Percentiles rank a stretch among this genome's conserved stretches.
Evolutionary conservation across 163 green algal species (phyloP).

Genomic region (Scenedesmus sp.): DNA sequence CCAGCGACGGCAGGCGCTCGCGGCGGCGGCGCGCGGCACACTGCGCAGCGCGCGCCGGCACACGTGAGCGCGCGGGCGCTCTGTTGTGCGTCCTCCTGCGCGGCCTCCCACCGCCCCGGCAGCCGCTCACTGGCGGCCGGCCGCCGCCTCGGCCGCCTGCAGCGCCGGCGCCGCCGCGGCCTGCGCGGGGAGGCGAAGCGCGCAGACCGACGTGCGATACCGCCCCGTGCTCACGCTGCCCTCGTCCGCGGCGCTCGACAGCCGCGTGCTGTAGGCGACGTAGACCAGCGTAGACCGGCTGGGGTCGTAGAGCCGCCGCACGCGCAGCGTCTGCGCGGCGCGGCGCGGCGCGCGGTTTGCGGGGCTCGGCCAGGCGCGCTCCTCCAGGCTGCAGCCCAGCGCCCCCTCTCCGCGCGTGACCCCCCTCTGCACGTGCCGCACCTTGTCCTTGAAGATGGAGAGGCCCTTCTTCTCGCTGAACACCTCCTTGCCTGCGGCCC

Average conservation of each 20-base stretch:
- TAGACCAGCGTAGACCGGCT: conserved; percentile 70
- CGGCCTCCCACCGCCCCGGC: too few species aligned
- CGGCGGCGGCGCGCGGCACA: too few species aligned
- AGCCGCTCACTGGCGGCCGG: too few species aligned
- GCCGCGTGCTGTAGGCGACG: conserved; percentile 74
- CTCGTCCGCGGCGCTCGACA: conserved; percentile 61
- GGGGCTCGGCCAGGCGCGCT: too few species aligned
- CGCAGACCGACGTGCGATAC: conserved; percentile 76
- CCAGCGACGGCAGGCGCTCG: too few species aligned
- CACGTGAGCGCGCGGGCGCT: too few species aligned
- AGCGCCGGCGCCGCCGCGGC: conserved; percentile 9
- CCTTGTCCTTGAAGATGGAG: conserved; percentile 81
- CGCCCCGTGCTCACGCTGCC: conserved; percentile 57
- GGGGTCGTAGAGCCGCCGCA: conserved; percentile 78
- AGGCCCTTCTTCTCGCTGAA: conserved; percentile 78
- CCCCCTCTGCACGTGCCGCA: conserved; percentile 1
- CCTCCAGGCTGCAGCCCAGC: too few species aligned
- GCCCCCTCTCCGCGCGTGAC: too few species aligned
- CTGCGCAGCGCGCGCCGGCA: too few species aligned
- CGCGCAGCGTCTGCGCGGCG: conserved; percentile 68
- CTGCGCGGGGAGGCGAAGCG: conserved; percentile 56
- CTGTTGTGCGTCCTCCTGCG: too few species aligned
- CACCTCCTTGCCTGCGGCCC: conserved; percentile 69
- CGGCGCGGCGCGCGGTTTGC: too few species aligned
- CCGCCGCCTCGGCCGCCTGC: not conserved